A percentile compares a stretch with the other conserved stretches of the same genome.
phyloP scores from a whole-genome alignment of 2,329 filamentous ascomycete genomes.

The Acarospora socialis region DNA sequence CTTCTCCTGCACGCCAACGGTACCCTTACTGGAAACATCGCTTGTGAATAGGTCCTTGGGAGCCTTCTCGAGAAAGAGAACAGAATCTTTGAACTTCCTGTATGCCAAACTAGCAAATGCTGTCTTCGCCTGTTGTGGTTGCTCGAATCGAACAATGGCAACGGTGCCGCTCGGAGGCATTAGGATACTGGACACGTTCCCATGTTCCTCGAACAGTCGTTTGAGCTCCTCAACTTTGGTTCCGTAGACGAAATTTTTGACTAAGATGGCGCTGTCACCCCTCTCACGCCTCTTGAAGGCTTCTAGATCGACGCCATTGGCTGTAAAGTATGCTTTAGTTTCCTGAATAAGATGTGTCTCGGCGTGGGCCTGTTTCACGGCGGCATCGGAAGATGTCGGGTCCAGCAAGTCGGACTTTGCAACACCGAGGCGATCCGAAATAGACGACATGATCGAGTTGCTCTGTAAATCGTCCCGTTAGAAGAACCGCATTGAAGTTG shows the following conservation, averaged over 20 bases:
- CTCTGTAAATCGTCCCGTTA: slow-evolving; percentile 22
- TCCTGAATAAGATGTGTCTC: slow-evolving; percentile 95
- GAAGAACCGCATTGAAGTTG: slow-evolving; percentile 1
- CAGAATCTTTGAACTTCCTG: slow-evolving; percentile 76
- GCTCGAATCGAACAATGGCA: slow-evolving; percentile 78
- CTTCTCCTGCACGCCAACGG: slow-evolving; percentile 18
- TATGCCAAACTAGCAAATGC: slow-evolving; percentile 81
- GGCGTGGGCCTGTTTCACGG: slow-evolving; percentile 89
- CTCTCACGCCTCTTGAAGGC: slow-evolving; percentile 76
- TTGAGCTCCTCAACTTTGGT: slow-evolving; percentile 66
- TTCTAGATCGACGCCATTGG: slow-evolving; percentile 80
- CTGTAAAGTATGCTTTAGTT: slow-evolving; percentile 78
- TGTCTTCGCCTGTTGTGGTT: slow-evolving; percentile 62
- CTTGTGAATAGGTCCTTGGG: slow-evolving; percentile 76
- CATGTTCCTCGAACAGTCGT: slow-evolving; percentile 72
- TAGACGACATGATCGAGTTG: slow-evolving; percentile 82
- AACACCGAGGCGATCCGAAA: slow-evolving; percentile 73
- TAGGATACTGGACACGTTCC: slow-evolving; percentile 63
- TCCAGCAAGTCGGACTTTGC: slow-evolving; percentile 86
- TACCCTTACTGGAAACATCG: slow-evolving; percentile 21
- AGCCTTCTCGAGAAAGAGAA: slow-evolving; percentile 86
- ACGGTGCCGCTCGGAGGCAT: slow-evolving; percentile 91
- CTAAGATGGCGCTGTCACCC: slow-evolving; percentile 73
- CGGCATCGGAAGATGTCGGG: slow-evolving; percentile 87
- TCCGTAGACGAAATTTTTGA: slow-evolving; percentile 88